These are phyloP conservation scores for Geotrichum carabidarum DNA, from an alignment of 1,139 yeast genomes.

Conservation along the genomic window DNA sequence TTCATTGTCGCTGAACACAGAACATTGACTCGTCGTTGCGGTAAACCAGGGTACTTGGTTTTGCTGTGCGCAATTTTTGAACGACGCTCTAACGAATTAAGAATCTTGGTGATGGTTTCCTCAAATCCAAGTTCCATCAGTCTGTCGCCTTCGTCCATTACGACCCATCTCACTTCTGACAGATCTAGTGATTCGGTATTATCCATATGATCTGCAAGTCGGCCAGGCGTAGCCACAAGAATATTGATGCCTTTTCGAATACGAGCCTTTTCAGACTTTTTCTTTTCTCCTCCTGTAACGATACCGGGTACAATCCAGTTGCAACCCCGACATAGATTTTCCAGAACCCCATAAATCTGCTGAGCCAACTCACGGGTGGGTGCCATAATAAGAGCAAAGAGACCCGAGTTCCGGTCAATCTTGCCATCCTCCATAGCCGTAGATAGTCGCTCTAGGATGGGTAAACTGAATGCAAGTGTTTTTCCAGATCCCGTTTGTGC, in stretches of 20 bases:
- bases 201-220: constrained; percentile 87
- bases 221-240: constrained; percentile 87
- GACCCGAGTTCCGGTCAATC: constrained; percentile 67
- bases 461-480: constrained; percentile 77
- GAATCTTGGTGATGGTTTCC: constrained; percentile 77
- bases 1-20: constrained; percentile 94
- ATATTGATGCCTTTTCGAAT: constrained; percentile 84
- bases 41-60: constrained; percentile 40
- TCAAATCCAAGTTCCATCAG: constrained; percentile 93
- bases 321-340: constrained; percentile 57
- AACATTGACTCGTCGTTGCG: constrained; percentile 65
- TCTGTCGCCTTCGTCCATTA: constrained; percentile 93
- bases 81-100: constrained; percentile 36
- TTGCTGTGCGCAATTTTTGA: constrained; percentile 26
- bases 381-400: constrained; percentile 79
- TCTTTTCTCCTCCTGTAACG: constrained; percentile 92
- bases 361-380: constrained; percentile 94
- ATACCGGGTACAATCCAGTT: constrained; percentile 86
- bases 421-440: constrained; percentile 4
- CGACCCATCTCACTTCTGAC: constrained; percentile 71
- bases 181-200: constrained; percentile 73
- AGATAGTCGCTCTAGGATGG: constrained; percentile 62
- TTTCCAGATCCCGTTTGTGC: constrained; percentile 98
- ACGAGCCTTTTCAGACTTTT: constrained; percentile 86
- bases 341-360: constrained; percentile 83